Base-by-base conservation (phyloP, 108 stramenopile genomes). In the Nitzschia sp. region DNA sequence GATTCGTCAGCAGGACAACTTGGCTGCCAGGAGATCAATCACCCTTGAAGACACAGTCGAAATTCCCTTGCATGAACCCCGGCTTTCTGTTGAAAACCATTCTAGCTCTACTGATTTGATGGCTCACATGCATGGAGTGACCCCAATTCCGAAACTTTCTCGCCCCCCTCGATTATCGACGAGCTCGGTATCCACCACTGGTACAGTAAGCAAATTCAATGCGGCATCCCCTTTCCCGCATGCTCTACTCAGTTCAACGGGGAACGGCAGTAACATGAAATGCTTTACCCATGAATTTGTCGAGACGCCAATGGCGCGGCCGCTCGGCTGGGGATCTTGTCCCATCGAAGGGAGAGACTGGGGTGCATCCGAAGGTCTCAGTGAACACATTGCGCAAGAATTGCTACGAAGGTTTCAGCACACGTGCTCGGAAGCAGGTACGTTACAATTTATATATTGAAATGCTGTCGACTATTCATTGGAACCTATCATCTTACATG, bases 291-390 rank as follows among this genome's bases (percentile, higher is more conserved):
- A 25, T 53, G 54, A 64, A 31, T 50, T 53, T 57, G 54, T 60
- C 15, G 73, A 58, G 22, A 88, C 78, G 25, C 91, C 91, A 44
- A 71, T 80, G n/a, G 85, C 72, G 48, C 73, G 59, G 45, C 58
- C 58, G 34, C 61, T 76, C 29, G 61, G 73, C 53, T 94, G 93
- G 93, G 90, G 90, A 23, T 89, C 90, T 30, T 55, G 83, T 50
- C 89, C 91, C 15, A 45, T 85, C 26, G 46, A 63, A 27, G 87
- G 88, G 19, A 71, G 71, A 35, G 93, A 95, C 71, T 95, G 90
- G 91, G 93, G 93, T 3, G 68, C 66, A 19, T 90, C 88, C 2
- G 66, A 56, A 19, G 33, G 56, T 19, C 90, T 86, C 57, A 41
- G 72, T 2, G 63, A 66, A 25, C 45, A 9, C n/a, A 68, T 75